These are phyloP conservation scores for Apostasia ramifera DNA, from an alignment of 106 monocot genomes.

Conservation along the genomic window DNA sequence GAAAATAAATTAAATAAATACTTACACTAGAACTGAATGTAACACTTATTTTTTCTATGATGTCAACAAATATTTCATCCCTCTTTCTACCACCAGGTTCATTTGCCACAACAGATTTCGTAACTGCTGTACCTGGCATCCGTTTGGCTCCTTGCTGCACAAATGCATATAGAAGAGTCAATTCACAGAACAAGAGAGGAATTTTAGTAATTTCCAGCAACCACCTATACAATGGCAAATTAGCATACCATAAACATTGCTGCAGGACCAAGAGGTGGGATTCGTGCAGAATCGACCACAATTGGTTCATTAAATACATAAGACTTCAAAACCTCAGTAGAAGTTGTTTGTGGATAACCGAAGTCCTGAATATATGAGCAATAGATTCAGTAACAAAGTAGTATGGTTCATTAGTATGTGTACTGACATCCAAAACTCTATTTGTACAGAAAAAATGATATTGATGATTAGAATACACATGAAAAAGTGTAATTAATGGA, in stretches of 20 bases:
- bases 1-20: conserved; percentile 9
- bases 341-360: conserved; percentile 96
- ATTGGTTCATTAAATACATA: conserved; percentile 98
- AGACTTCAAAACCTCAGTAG: conserved; percentile 92
- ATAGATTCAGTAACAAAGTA: neutral
- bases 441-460: neutral
- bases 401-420: neutral
- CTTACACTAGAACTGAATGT: conserved; percentile 99
- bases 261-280: conserved; percentile 91
- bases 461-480: neutral
- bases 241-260: conserved; percentile 91
- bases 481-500: too few species aligned
- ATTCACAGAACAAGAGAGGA: neutral
- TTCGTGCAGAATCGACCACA: conserved; percentile 62
- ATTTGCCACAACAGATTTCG: conserved; percentile 94
- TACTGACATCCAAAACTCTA: too few species aligned
- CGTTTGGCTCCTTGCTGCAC: conserved; percentile 85
- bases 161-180: conserved; percentile 1
- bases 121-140: conserved; percentile 97
- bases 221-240: neutral
- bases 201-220: neutral
- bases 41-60: conserved; percentile 98
- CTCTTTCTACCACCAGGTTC: conserved; percentile 93
- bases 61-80: conserved; percentile 98
- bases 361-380: conserved; percentile 55